These are phyloP conservation scores for Oxyria digyna DNA, from an alignment of 148 eudicot genomes.

Conservation along the genomic window DNA sequence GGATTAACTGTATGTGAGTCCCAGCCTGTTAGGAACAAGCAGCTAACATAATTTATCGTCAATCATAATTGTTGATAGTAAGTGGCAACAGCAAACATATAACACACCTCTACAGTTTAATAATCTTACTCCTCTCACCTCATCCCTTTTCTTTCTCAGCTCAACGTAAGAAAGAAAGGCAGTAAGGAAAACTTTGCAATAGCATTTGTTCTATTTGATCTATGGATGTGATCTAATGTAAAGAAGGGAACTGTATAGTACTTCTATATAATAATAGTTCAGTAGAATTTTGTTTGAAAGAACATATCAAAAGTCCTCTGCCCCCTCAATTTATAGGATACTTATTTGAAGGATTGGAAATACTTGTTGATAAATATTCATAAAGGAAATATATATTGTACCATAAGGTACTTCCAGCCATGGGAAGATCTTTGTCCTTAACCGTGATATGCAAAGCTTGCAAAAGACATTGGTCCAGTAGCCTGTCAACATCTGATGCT, in stretches of 20 bases:
- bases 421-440: slow-evolving; percentile 85
- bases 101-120: neutral
- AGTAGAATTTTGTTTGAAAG: neutral
- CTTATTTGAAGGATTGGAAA: neutral
- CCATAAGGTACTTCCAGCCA: slow-evolving; percentile 93
- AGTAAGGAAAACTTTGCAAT: neutral
- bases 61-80: neutral
- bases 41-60: neutral
- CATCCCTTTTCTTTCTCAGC: neutral
- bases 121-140: neutral
- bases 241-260: neutral
- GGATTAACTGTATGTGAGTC: neutral
- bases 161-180: neutral
- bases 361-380: neutral
- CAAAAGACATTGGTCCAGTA: slow-evolving; percentile 73
- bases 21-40: neutral
- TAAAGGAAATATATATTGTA: slow-evolving; percentile 19
- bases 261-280: neutral
- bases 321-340: neutral
- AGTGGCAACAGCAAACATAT: neutral
- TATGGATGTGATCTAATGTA: neutral
- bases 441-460: slow-evolving; percentile 92
- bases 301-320: neutral
- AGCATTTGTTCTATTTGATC: neutral
- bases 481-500: slow-evolving; percentile 55